Conservation (phyloP, 257 asterid species). For the Solanum pimpinellifolium region DNA sequence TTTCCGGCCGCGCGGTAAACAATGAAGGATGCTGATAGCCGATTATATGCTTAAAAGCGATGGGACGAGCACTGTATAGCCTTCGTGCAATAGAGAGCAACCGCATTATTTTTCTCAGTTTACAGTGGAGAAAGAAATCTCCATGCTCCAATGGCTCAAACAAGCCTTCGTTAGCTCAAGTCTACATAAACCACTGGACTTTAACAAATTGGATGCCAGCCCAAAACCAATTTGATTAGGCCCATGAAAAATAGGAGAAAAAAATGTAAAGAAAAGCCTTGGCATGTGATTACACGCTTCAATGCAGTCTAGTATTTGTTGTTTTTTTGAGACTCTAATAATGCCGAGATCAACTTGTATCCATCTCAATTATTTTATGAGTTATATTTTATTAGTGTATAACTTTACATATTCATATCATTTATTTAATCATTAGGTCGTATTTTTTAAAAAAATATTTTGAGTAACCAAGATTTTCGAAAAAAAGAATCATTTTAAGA, state of each 20-base stretch:
- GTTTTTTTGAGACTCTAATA: too few species aligned
- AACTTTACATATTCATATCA: too few species aligned
- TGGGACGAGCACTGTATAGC: background rate
- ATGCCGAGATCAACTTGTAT: too few species aligned
- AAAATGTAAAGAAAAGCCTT: too few species aligned
- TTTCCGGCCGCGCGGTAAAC: background rate
- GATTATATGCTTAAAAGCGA: background rate
- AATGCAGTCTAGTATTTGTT: too few species aligned
- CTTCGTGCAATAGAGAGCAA: conserved; percentile 1
- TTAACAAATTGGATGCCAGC: background rate
- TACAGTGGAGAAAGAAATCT: background rate
- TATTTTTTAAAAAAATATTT: too few species aligned
- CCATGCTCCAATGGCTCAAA: background rate
- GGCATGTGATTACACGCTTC: too few species aligned
- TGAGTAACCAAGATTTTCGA: too few species aligned
- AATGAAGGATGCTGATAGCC: background rate
- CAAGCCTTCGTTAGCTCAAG: background rate
- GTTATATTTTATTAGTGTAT: too few species aligned
- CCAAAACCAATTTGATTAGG: background rate
- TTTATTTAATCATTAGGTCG: too few species aligned
- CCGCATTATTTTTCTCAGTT: background rate
- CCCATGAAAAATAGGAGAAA: background rate
- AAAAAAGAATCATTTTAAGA: too few species aligned
- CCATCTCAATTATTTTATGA: too few species aligned
- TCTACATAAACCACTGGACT: background rate